Conservation (phyloP, 2,329 filamentous ascomycete genomes). For the Mycosphaerella sp. region DNA sequence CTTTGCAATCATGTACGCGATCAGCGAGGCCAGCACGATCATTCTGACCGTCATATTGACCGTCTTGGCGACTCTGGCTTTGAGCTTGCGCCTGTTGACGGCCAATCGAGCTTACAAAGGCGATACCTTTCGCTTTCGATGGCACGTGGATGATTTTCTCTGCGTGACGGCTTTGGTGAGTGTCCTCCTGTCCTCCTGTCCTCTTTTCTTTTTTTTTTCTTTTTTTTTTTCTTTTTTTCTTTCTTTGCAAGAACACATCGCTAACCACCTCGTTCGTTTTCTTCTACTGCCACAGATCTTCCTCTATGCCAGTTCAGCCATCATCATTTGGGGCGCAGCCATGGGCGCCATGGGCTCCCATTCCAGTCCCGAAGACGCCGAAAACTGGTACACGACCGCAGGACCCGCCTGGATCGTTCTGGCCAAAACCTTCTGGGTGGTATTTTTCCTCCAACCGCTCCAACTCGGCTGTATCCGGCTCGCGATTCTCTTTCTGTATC, state of each 20-base stretch:
- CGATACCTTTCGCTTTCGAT: constrained; percentile 7
- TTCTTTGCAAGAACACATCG: neutral
- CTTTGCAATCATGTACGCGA: constrained; percentile 10
- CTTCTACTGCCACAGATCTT: neutral
- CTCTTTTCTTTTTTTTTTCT: too few species aligned
- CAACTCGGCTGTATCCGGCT: constrained; percentile 12
- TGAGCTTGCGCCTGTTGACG: constrained; percentile 8
- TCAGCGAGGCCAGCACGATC: constrained; percentile 11
- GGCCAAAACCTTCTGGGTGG: constrained; percentile 15
- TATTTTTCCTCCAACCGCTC: constrained; percentile 13
- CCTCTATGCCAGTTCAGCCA: constrained; percentile 10
- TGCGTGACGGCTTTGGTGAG: constrained; percentile 12
- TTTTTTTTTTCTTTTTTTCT: too few species aligned
- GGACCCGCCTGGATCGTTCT: constrained; percentile 12
- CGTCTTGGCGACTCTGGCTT: constrained; percentile 9
- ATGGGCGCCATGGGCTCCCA: constrained; percentile 9
- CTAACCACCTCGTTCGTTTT: neutral
- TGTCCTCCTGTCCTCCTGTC: neutral
- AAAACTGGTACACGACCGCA: constrained; percentile 14
- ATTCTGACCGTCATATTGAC: constrained; percentile 11
- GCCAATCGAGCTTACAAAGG: neutral
- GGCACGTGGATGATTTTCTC: constrained; percentile 13
- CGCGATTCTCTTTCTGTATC: constrained; percentile 14
- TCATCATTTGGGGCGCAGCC: constrained; percentile 12
- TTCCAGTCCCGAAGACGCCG: constrained; percentile 12